Evolutionary conservation across 2,329 filamentous ascomycete genomes (phyloP).

Genomic region (Aspergillus arachidicola): DNA sequence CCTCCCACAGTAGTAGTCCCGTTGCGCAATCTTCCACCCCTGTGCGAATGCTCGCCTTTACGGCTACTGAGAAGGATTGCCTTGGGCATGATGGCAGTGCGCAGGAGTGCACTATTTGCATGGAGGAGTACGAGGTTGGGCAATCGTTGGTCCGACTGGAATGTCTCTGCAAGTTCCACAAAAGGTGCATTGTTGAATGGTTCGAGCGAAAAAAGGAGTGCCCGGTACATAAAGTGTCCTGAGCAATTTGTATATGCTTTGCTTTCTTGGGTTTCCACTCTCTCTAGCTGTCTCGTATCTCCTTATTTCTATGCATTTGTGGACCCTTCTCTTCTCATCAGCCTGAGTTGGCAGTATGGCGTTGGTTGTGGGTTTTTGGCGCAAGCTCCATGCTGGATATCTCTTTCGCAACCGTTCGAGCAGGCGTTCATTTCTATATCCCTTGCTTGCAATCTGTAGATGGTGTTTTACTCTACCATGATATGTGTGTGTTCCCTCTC

Average conservation of each 20-base stretch:
- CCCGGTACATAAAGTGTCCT: slow-evolving; percentile 59
- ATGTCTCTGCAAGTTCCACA: slow-evolving; percentile 67
- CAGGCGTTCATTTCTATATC: not conserved
- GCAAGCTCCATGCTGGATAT: not conserved
- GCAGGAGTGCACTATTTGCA: slow-evolving; percentile 66
- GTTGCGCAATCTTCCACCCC: slow-evolving; percentile 26
- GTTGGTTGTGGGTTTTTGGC: not conserved
- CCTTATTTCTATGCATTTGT: not conserved
- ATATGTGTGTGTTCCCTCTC: not conserved
- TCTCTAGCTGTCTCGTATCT: not conserved
- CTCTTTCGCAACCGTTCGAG: not conserved
- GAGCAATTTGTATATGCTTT: slow-evolving; percentile 3
- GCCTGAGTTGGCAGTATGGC: not conserved
- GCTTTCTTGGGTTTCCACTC: not conserved
- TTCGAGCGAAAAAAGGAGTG: slow-evolving; percentile 62
- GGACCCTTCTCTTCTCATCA: not conserved
- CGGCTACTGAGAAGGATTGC: slow-evolving; percentile 66
- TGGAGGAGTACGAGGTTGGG: slow-evolving; percentile 65
- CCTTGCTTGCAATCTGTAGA: not conserved
- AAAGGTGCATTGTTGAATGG: slow-evolving; percentile 63
- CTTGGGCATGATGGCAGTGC: slow-evolving; percentile 54
- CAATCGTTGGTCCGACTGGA: slow-evolving; percentile 62
- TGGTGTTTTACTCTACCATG: not conserved
- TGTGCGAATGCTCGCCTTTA: slow-evolving; percentile 51
- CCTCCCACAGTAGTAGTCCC: slow-evolving; percentile 21